A percentile compares a stretch with the other conserved stretches of the same genome.
These are phyloP conservation scores for Comarum palustre DNA, from an alignment of 306 rosid genomes.

Conservation along the genomic window DNA sequence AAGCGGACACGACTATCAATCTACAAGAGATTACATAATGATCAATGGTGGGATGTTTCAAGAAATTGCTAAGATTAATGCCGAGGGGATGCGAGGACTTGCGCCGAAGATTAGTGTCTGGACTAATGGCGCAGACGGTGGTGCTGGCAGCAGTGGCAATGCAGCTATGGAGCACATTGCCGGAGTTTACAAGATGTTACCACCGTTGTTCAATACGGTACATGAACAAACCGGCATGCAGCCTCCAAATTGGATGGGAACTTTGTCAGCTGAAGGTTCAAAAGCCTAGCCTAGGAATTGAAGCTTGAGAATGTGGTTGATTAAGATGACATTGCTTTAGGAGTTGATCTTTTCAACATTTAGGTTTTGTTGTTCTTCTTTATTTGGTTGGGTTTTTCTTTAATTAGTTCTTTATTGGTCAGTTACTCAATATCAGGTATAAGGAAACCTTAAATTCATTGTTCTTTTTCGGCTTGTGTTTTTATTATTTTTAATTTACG, in stretches of 20 bases:
- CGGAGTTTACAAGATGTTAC: slow-evolving; percentile 33
- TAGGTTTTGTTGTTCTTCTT: too few species aligned
- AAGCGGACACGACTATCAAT: slow-evolving; percentile 12
- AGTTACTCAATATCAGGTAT: too few species aligned
- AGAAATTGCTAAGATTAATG: slow-evolving; percentile 31
- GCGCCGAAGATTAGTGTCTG: slow-evolving; percentile 34
- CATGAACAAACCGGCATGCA: slow-evolving; percentile 43
- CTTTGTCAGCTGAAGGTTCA: slow-evolving; percentile 5
- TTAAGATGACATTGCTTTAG: background rate
- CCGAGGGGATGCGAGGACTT: slow-evolving; percentile 17
- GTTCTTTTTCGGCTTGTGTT: too few species aligned
- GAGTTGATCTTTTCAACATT: too few species aligned
- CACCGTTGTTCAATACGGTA: slow-evolving; percentile 35
- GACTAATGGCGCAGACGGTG: slow-evolving; percentile 2
- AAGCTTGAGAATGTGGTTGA: background rate
- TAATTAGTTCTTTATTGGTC: too few species aligned
- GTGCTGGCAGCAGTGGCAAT: background rate
- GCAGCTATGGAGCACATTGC: slow-evolving; percentile 24
- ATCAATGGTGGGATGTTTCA: slow-evolving; percentile 18
- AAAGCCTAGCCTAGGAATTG: background rate
- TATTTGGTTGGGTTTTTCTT: too few species aligned
- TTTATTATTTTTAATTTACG: too few species aligned
- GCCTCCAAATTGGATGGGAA: slow-evolving; percentile 41
- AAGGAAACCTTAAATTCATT: too few species aligned
- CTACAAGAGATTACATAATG: too few species aligned